Evolutionary conservation across 495 filamentous ascomycete species (phyloP).

Genomic region (Aspergillus asperescens): DNA sequence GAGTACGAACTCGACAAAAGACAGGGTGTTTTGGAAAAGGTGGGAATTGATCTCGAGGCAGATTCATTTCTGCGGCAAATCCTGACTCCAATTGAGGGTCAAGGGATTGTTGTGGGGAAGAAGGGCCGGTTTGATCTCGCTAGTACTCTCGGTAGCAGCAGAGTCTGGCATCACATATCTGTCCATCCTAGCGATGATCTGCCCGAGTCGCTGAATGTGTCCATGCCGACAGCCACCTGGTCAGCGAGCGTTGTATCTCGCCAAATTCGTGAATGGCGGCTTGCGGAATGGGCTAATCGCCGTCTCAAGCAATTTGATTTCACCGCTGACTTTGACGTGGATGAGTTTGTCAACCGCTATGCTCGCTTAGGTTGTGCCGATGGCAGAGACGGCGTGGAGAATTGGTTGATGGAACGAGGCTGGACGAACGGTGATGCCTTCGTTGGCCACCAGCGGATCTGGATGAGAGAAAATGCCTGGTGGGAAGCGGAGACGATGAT

Average conservation of each 20-base stretch:
- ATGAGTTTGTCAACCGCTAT: slow-evolving; percentile 85
- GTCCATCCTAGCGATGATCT: slow-evolving; percentile 87
- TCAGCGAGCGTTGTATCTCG: slow-evolving; percentile 86
- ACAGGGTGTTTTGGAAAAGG: slow-evolving; percentile 79
- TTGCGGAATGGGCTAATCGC: slow-evolving; percentile 95
- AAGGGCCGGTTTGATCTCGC: slow-evolving; percentile 71
- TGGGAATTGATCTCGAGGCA: slow-evolving; percentile 70
- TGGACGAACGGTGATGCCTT: slow-evolving; percentile 98
- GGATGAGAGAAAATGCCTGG: slow-evolving; percentile 92
- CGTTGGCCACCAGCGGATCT: slow-evolving; percentile 82
- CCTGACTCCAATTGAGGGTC: slow-evolving; percentile 71
- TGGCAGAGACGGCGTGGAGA: slow-evolving; percentile 89
- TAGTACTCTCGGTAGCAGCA: slow-evolving; percentile 64
- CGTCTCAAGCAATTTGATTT: slow-evolving; percentile 91
- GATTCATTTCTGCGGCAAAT: slow-evolving; percentile 79
- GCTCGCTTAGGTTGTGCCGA: slow-evolving; percentile 78
- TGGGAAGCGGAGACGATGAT: slow-evolving; percentile 98
- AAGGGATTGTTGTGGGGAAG: slow-evolving; percentile 69
- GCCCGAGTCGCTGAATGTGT: slow-evolving; percentile 60
- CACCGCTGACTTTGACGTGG: slow-evolving; percentile 90
- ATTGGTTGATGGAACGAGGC: slow-evolving; percentile 89
- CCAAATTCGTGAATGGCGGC: slow-evolving; percentile 85
- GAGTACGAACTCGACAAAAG: slow-evolving; percentile 75
- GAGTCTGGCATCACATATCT: slow-evolving; percentile 92
- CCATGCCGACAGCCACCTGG: slow-evolving; percentile 67